These are phyloP conservation scores for Jacaranda copaia DNA, from an alignment of 257 asterid genomes.

Conservation along the genomic window DNA sequence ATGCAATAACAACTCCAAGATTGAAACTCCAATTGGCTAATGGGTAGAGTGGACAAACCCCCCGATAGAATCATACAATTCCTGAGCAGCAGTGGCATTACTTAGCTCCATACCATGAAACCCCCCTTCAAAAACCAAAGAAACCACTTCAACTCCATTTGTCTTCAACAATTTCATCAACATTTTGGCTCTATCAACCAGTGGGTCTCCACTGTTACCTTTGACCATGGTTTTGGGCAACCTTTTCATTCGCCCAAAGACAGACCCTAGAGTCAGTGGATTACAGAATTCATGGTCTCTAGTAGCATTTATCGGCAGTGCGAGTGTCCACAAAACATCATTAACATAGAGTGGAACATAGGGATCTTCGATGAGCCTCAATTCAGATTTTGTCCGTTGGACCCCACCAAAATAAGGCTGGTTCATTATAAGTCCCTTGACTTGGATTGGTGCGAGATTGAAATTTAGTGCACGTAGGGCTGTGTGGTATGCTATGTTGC, in stretches of 20 bases:
- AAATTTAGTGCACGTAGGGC: neutral
- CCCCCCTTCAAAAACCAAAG: conserved; percentile 28
- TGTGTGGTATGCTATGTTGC: conserved; percentile 37
- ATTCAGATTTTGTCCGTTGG: conserved; percentile 22
- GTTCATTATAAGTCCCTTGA: conserved; percentile 30
- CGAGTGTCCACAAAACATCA: conserved; percentile 32
- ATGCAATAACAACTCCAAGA: no score
- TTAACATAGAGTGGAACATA: conserved; percentile 17
- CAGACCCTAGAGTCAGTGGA: neutral
- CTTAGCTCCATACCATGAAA: conserved; percentile 30
- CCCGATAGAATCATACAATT: conserved; percentile 29
- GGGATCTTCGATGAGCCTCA: conserved; percentile 13
- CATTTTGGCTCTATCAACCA: conserved; percentile 22
- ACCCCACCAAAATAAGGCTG: conserved; percentile 35
- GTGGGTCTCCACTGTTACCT: conserved; percentile 29
- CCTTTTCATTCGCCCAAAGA: neutral
- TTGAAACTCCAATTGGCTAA: neutral
- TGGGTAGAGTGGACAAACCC: conserved; percentile 13
- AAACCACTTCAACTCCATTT: conserved; percentile 31
- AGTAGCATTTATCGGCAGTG: conserved; percentile 17
- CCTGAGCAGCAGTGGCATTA: conserved; percentile 30
- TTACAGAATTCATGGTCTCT: conserved; percentile 25
- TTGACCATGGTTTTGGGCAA: conserved; percentile 28
- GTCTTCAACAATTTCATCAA: conserved; percentile 24
- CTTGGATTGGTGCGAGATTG: conserved; percentile 24